Evolutionary conservation across 1,284 basidiomycete genomes (phyloP).

Genomic region (Pseudomicrostroma phylloplanum): DNA sequence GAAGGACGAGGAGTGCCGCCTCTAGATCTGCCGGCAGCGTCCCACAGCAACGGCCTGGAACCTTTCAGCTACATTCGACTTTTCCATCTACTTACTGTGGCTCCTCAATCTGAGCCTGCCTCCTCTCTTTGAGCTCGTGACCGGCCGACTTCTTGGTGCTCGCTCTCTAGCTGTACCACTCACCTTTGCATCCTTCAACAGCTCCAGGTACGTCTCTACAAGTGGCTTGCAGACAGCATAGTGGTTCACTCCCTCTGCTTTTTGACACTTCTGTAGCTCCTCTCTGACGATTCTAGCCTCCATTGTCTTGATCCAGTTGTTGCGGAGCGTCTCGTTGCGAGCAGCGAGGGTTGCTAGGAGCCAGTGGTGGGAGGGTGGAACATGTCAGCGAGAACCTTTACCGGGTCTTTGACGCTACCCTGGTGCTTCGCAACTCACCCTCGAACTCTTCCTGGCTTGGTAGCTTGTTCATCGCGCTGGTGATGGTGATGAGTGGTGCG

Average conservation of each 20-base stretch:
- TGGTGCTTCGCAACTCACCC: slow-evolving; percentile 16
- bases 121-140: slow-evolving; percentile 4
- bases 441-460: slow-evolving; percentile 29
- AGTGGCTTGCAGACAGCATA: slow-evolving; percentile 71
- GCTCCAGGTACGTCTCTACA: slow-evolving; percentile 72
- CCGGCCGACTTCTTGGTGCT: not conserved
- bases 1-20: too few relatives aligned
- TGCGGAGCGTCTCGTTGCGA: slow-evolving; percentile 74
- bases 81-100: not conserved
- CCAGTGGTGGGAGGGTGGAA: too few relatives aligned
- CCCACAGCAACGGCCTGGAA: too few relatives aligned
- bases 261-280: slow-evolving; percentile 85
- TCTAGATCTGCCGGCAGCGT: too few relatives aligned
- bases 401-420: slow-evolving; percentile 5
- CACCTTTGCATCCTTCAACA: slow-evolving; percentile 80
- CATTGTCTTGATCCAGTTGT: slow-evolving; percentile 92
- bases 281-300: slow-evolving; percentile 82
- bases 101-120: not conserved
- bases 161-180: slow-evolving; percentile 11
- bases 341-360: slow-evolving; percentile 52
- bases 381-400: not conserved
- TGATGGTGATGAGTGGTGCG: not conserved
- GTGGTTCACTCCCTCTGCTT: slow-evolving; percentile 69
- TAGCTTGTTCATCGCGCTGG: slow-evolving; percentile 25
- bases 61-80: too few relatives aligned